phyloP scores from a whole-genome alignment of 768 basidiomycete genomes.

The Strobilomyces confusus region DNA sequence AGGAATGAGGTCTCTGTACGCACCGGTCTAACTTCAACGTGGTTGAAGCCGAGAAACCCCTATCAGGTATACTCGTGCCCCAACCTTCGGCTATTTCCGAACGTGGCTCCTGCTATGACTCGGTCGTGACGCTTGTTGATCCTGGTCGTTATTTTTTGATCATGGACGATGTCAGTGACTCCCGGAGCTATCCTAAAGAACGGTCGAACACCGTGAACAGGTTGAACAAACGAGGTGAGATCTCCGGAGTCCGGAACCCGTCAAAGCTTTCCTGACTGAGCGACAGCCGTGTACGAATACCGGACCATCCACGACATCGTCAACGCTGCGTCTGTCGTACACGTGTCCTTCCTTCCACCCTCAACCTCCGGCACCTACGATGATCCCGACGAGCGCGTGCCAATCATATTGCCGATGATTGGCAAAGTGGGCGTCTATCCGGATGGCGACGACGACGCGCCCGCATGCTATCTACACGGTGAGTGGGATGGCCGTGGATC shows the following conservation, averaged over 20 bases:
- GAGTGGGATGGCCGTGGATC: neutral
- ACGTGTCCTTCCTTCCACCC: constrained; percentile 23
- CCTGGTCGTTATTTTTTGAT: constrained; percentile 9
- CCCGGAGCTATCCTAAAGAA: constrained; percentile 37
- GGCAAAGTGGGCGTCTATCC: constrained; percentile 23
- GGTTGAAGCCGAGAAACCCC: no score
- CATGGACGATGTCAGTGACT: constrained; percentile 44
- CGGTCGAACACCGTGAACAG: constrained; percentile 23
- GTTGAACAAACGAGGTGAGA: constrained; percentile 22
- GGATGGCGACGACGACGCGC: neutral
- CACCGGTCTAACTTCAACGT: no score
- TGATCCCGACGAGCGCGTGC: constrained; percentile 9
- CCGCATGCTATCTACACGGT: constrained; percentile 24
- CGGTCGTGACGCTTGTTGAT: no score
- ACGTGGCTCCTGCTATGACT: no score
- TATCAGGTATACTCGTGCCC: no score
- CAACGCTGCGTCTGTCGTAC: constrained; percentile 21
- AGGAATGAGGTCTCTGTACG: no score
- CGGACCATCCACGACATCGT: constrained; percentile 21
- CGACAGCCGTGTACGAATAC: constrained; percentile 20
- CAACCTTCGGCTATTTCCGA: no score
- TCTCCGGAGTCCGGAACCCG: neutral
- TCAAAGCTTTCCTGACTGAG: neutral
- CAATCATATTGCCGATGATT: constrained; percentile 26
- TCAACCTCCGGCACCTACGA: constrained; percentile 11